Conservation (phyloP, 768 basidiomycete genomes). For the Rossbeevera mucosa region DNA sequence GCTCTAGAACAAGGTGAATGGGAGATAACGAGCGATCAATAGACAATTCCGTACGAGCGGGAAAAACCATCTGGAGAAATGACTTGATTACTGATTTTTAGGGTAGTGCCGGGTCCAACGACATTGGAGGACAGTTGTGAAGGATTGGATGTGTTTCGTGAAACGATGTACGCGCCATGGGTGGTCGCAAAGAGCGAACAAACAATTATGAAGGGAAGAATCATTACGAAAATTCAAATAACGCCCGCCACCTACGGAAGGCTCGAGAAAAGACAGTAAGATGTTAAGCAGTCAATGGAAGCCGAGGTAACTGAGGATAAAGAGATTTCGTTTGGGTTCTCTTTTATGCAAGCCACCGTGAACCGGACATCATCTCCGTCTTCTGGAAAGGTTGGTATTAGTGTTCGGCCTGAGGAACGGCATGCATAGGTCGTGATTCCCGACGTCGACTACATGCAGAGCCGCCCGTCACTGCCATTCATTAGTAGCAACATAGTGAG, state of each 20-base stretch:
- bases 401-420: neutral
- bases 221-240: slow-evolving; percentile 10
- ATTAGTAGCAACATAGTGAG: neutral
- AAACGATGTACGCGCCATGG: slow-evolving; percentile 19
- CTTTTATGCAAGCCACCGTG: slow-evolving; percentile 2
- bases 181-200: slow-evolving; percentile 4
- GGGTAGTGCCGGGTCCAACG: slow-evolving; percentile 20
- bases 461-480: neutral
- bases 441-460: neutral
- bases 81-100: slow-evolving; percentile 37
- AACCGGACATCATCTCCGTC: neutral
- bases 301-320: neutral
- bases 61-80: slow-evolving; percentile 49
- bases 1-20: slow-evolving; percentile 8
- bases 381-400: neutral
- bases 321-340: neutral
- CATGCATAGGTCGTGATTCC: neutral
- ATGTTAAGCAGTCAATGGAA: neutral
- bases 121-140: neutral
- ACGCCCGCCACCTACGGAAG: neutral
- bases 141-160: slow-evolving; percentile 7
- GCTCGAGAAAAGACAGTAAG: neutral
- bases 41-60: slow-evolving; percentile 34
- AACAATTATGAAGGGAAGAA: slow-evolving; percentile 1
- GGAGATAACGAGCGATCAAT: neutral